Conservation (phyloP, 1,139 yeast genomes). For the Geotrichum carabidarum region DNA sequence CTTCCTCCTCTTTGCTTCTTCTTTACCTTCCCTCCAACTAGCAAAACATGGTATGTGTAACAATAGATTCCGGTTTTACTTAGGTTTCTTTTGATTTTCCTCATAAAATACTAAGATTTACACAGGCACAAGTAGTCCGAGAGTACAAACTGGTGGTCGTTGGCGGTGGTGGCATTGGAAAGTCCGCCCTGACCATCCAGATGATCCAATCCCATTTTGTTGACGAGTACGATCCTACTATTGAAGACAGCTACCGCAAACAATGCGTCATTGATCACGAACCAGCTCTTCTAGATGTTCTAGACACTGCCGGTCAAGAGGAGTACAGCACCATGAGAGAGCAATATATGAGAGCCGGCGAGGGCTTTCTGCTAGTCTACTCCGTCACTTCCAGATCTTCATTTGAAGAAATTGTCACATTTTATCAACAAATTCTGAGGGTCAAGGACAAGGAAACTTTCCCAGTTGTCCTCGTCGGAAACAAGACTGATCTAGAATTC, state of each 20-base stretch:
- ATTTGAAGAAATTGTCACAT: constrained; percentile 69
- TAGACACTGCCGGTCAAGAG: constrained; percentile 92
- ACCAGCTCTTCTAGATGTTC: constrained; percentile 75
- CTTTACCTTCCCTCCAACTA: neutral
- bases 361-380: constrained; percentile 46
- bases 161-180: constrained; percentile 98
- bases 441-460: constrained; percentile 55
- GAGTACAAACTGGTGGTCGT: constrained; percentile 82
- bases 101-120: neutral
- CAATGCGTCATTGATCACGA: constrained; percentile 66
- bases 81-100: neutral
- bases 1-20: neutral
- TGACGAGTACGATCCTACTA: constrained; percentile 87
- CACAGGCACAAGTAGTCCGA: constrained; percentile 18
- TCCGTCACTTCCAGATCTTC: constrained; percentile 77
- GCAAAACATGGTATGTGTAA: neutral
- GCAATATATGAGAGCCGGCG: constrained; percentile 71
- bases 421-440: constrained; percentile 76
- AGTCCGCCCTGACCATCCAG: constrained; percentile 86
- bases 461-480: constrained; percentile 40
- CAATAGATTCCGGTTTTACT: neutral
- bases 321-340: constrained; percentile 90
- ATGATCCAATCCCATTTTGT: constrained; percentile 42
- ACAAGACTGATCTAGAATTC: constrained; percentile 67
- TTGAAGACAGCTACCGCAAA: constrained; percentile 74